These are phyloP conservation scores for Trametes versicolor DNA, from an alignment of 1,284 basidiomycete genomes.

Conservation along the genomic window DNA sequence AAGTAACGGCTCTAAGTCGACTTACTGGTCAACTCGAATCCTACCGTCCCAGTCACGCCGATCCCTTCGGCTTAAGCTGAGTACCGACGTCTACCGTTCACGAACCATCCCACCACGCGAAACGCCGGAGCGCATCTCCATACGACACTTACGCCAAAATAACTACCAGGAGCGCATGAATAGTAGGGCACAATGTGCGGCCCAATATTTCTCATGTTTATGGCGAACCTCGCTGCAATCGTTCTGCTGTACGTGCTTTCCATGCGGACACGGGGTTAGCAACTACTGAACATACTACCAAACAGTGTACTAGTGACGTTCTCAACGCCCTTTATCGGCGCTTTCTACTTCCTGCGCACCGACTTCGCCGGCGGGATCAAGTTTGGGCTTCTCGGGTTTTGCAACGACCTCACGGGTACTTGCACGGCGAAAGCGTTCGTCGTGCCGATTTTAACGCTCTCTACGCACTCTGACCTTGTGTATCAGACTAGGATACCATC, in stretches of 20 bases:
- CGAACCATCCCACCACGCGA: not conserved
- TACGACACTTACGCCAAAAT: not conserved
- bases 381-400: slow-evolving; percentile 45
- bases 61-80: not conserved
- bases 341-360: slow-evolving; percentile 43
- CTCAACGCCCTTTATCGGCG: slow-evolving; percentile 43
- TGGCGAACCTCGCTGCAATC: slow-evolving; percentile 35
- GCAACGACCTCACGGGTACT: slow-evolving; percentile 30
- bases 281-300: not conserved
- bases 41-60: no score
- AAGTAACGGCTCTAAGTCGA: no score
- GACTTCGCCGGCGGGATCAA: slow-evolving; percentile 38
- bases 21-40: no score
- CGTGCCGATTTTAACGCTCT: not conserved
- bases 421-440: slow-evolving; percentile 40
- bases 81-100: not conserved
- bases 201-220: slow-evolving; percentile 33
- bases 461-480: not conserved
- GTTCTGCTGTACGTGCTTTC: slow-evolving; percentile 39
- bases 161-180: slow-evolving; percentile 20
- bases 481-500: slow-evolving; percentile 41
- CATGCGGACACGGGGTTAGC: not conserved
- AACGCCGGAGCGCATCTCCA: not conserved
- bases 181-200: slow-evolving; percentile 27
- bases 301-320: slow-evolving; percentile 43